Base-by-base conservation (phyloP, 148 eudicot genomes). In the Rhododendron vialii region DNA sequence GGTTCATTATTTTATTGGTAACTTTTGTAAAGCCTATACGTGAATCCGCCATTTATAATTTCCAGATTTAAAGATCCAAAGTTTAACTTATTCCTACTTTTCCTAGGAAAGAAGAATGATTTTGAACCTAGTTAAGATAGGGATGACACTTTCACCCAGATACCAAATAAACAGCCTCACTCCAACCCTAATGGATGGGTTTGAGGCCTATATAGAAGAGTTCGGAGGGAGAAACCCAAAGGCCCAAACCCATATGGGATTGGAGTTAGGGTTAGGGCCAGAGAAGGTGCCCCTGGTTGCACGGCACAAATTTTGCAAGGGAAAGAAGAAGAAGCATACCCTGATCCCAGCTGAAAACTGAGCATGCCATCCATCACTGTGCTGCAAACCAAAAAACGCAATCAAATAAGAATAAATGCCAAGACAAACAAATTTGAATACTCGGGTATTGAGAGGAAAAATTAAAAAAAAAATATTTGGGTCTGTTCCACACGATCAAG, bases 301-400 rank as follows among this genome's bases (percentile, higher is more conserved):
- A 69, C 36, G 14, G 38, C 17, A 14, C 18, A 26, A 81, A 36
- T 51, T 45, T 79, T 75, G 2, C 10, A 36, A 48, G 71, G 83
- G 36, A 28, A 55, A 76, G 26, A 65, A 15, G 75, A 67, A 48
- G 75, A 85, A 84, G 71, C 89, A 87, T 88, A 96, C 99, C 98
- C 89, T 91, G 76, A 95, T 90, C 63, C 98, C 99, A 88, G 99
- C 96, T 81, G 90, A 90, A 90, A 95, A 94, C 87, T 96, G 99
- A 78, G 89, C 88, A 85, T 92, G 93, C 96, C 94, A 94, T 51
- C 91, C 96, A 87, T 90, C 94, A 86, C 43, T 89, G 71, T 91
- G 85, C 99, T 96, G 93, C 35, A 88, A 85, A 84, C 14, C 77
- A 55, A 82, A 86, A 87, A 80, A 33, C 51, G 18, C 74, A 17